Conservation (phyloP, 768 basidiomycete species). For the Steccherinum ochraceum region DNA sequence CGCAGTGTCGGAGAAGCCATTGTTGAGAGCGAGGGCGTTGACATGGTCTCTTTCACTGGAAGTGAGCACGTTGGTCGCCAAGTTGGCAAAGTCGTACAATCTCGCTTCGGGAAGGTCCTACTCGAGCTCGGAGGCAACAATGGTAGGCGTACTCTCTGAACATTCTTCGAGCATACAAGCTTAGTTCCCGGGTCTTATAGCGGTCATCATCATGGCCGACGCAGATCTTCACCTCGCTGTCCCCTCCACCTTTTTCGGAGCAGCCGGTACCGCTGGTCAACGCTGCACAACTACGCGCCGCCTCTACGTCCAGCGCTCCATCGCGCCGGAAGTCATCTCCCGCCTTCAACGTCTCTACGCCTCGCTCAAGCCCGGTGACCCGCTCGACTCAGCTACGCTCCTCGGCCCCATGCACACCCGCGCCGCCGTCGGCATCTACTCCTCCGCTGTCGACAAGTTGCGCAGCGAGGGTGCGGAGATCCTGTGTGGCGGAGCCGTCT, state of each 20-base stretch:
- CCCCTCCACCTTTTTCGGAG: slow-evolving; percentile 88
- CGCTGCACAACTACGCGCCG: slow-evolving; percentile 91
- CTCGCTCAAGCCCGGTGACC: slow-evolving; percentile 76
- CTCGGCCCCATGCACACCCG: slow-evolving; percentile 82
- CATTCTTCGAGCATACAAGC: neutral
- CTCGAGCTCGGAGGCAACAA: slow-evolving; percentile 96
- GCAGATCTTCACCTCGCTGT: slow-evolving; percentile 89
- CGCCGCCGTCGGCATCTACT: slow-evolving; percentile 64
- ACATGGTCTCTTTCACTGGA: slow-evolving; percentile 93
- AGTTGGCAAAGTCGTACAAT: slow-evolving; percentile 85
- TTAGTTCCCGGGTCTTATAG: slow-evolving; percentile 30
- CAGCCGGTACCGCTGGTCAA: slow-evolving; percentile 73
- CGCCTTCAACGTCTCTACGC: slow-evolving; percentile 71
- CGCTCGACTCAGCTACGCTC: slow-evolving; percentile 64
- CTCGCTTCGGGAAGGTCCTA: slow-evolving; percentile 83
- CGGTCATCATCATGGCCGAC: slow-evolving; percentile 89
- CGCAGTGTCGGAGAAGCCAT: slow-evolving; percentile 75
- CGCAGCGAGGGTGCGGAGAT: slow-evolving; percentile 67
- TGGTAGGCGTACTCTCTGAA: slow-evolving; percentile 39
- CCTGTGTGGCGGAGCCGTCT: slow-evolving; percentile 62
- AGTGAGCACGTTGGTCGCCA: slow-evolving; percentile 82
- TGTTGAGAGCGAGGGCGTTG: slow-evolving; percentile 66
- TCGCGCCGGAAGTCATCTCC: slow-evolving; percentile 71
- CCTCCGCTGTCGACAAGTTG: slow-evolving; percentile 53
- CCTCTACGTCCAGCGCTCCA: slow-evolving; percentile 77